A percentile compares a stretch with the other conserved stretches of the same genome.
These are phyloP conservation scores for Sanghuangporus baumii DNA, from an alignment of 1,284 basidiomycete genomes.

Conservation along the genomic window DNA sequence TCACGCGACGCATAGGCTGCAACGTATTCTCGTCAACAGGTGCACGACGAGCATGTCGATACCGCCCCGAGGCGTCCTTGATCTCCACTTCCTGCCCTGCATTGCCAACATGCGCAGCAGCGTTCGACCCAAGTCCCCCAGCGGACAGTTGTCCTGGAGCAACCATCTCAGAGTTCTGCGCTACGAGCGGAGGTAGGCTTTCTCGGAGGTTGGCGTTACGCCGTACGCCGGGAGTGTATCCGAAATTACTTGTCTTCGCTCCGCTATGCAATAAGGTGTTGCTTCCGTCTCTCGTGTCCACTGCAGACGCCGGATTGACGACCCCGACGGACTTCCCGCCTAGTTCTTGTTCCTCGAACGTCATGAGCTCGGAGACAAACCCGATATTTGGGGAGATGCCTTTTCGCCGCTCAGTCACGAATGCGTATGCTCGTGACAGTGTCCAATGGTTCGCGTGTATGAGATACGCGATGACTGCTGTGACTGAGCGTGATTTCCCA, in stretches of 20 bases:
- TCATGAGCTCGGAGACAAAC: slow-evolving; percentile 96
- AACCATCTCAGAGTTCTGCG: slow-evolving; percentile 27
- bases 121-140: slow-evolving; percentile 19
- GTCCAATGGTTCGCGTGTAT: slow-evolving; percentile 97
- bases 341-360: slow-evolving; percentile 86
- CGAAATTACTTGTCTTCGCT: slow-evolving; percentile 28
- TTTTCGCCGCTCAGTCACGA: slow-evolving; percentile 85
- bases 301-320: slow-evolving; percentile 40
- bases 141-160: slow-evolving; percentile 15
- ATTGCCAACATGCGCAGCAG: slow-evolving; percentile 37
- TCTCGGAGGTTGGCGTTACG: slow-evolving; percentile 63
- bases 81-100: slow-evolving; percentile 79
- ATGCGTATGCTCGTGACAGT: slow-evolving; percentile 83
- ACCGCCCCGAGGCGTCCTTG: slow-evolving; percentile 75
- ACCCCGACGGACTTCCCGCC: slow-evolving; percentile 78
- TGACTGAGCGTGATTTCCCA: slow-evolving; percentile 94
- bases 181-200: slow-evolving; percentile 63
- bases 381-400: slow-evolving; percentile 98
- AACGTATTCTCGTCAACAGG: slow-evolving; percentile 82
- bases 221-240: slow-evolving; percentile 39
- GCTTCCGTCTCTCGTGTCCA: slow-evolving; percentile 22
- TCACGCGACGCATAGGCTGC: slow-evolving; percentile 80
- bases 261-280: not conserved
- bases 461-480: slow-evolving; percentile 93
- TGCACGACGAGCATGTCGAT: slow-evolving; percentile 76